Percentiles rank a stretch among this genome's conserved stretches.
Evolutionary conservation across 73 alveolate genomes (phyloP).

Genomic region (Paramecium bursaria): DNA sequence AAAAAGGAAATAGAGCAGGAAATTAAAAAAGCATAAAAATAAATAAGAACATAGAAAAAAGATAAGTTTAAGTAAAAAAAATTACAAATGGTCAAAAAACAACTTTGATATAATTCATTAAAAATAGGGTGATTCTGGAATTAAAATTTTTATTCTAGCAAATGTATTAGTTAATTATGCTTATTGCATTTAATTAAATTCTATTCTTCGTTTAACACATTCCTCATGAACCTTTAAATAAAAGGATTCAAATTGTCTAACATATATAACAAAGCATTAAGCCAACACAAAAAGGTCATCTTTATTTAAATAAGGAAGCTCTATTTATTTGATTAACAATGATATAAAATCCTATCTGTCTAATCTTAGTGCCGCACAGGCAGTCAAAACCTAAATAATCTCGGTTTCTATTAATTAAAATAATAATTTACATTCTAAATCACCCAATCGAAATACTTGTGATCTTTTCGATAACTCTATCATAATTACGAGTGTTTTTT

Average conservation of each 20-base stretch:
- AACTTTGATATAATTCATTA: constrained; percentile 52
- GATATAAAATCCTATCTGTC: constrained; percentile 34
- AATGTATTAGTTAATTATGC: constrained; percentile 40
- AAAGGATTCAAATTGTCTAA: constrained; percentile 14
- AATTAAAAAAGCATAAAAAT: constrained; percentile 33
- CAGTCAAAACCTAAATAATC: background rate
- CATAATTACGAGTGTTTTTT: constrained; percentile 23
- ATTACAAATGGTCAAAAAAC: background rate
- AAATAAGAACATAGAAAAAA: constrained; percentile 7
- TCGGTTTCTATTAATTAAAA: constrained; percentile 12
- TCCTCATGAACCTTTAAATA: constrained; percentile 10
- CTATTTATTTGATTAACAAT: background rate
- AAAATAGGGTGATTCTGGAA: constrained; percentile 53
- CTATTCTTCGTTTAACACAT: constrained; percentile 10
- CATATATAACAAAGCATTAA: constrained; percentile 32
- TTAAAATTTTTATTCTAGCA: constrained; percentile 29
- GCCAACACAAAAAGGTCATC: constrained; percentile 29
- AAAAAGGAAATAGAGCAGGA: constrained; percentile 49
- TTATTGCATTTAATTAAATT: background rate
- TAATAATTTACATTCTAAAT: constrained; percentile 41
- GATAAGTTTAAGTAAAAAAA: constrained; percentile 19
- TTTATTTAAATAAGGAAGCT: background rate
- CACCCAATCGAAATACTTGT: background rate
- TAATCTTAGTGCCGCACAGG: constrained; percentile 28
- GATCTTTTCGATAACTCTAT: constrained; percentile 7